Base-by-base conservation (phyloP, 1,139 yeast genomes). In the Pichia sp. region DNA sequence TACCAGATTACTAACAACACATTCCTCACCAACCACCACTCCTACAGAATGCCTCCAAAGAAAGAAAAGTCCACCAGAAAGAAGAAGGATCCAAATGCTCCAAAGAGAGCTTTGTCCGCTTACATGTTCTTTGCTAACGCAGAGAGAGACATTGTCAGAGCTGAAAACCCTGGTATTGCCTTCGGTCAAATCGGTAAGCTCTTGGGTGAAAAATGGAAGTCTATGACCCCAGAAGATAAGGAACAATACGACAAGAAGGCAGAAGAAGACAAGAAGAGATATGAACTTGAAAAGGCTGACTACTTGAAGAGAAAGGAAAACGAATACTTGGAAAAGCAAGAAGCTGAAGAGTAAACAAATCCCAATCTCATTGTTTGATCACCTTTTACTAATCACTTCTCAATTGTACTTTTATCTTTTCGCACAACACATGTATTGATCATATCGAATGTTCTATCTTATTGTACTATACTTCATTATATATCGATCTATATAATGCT, bases 41-140 rank as follows among this genome's bases (percentile, higher is more conserved):
- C 32, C 27, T 32, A 11, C 6, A 31, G n/a, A 22, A 44, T 44
- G 47, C 40, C 47, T 22, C 44, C 47, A 40, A 44, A 43, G 40
- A 42, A 46, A 46, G 46, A 46, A 42, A 21, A 21, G 11, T 21
- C 22, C 11, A 21, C 10, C 11, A 21, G 27, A 25, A 25, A 25
- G 48, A 53, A 53, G 58, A 53, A 53, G 50, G 96, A 91, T 67
- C 97, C 97, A 69, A 88, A 88, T 66, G 98, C 98, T 49, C 98
- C 98, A 63, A 91, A 91, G 85, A 82, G 97, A 66, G 86, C 97
- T 26, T 71, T 91, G 60, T 86, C 96, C 45, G 96, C 97, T 39
- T 91, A 91, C 78, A 88, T 91, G 97, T 88, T 84, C 75, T 91
- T 88, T 59, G 97, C 98, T 55, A 87, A 86, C 60, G 96, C 87